These are phyloP conservation scores for Lactarius sanguifluus DNA, from an alignment of 768 basidiomycete genomes.

Conservation along the genomic window DNA sequence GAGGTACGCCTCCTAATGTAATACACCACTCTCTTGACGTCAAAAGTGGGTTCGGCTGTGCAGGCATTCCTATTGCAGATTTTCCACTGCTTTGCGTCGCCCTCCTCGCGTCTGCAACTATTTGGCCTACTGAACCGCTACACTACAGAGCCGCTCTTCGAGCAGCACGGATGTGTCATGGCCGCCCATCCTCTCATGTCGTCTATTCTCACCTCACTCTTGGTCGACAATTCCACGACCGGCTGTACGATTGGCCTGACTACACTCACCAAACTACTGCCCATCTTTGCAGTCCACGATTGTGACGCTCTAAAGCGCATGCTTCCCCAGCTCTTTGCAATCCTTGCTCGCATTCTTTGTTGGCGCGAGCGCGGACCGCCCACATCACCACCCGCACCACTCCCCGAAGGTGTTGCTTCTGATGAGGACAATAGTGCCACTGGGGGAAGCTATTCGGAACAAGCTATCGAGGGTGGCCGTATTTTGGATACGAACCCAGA, in stretches of 20 bases:
- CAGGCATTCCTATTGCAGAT: slow-evolving; percentile 74
- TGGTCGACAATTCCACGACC: slow-evolving; percentile 75
- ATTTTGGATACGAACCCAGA: slow-evolving; percentile 45
- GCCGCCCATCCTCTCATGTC: slow-evolving; percentile 63
- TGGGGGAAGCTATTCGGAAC: slow-evolving; percentile 21
- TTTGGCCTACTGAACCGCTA: slow-evolving; percentile 64
- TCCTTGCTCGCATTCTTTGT: slow-evolving; percentile 70
- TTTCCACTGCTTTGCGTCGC: slow-evolving; percentile 56
- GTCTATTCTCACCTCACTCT: slow-evolving; percentile 63
- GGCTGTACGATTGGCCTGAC: slow-evolving; percentile 62
- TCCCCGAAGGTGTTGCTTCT: slow-evolving; percentile 16
- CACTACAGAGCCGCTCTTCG: slow-evolving; percentile 54
- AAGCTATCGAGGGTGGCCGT: slow-evolving; percentile 15
- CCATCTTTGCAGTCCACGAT: slow-evolving; percentile 67
- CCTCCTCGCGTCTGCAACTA: slow-evolving; percentile 67
- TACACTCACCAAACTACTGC: slow-evolving; percentile 69
- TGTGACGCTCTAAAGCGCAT: slow-evolving; percentile 53
- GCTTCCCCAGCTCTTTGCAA: slow-evolving; percentile 63
- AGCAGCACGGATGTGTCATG: slow-evolving; percentile 48
- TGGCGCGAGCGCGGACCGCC: slow-evolving; percentile 60
- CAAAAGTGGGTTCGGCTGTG: slow-evolving; percentile 8
- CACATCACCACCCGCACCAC: slow-evolving; percentile 18
- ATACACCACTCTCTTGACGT: background rate
- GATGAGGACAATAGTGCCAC: slow-evolving; percentile 6
- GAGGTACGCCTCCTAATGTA: slow-evolving; percentile 49